Evolutionary conservation across 2,329 filamentous ascomycete genomes (phyloP).

Genomic region (Aspergillus versicolor): DNA sequence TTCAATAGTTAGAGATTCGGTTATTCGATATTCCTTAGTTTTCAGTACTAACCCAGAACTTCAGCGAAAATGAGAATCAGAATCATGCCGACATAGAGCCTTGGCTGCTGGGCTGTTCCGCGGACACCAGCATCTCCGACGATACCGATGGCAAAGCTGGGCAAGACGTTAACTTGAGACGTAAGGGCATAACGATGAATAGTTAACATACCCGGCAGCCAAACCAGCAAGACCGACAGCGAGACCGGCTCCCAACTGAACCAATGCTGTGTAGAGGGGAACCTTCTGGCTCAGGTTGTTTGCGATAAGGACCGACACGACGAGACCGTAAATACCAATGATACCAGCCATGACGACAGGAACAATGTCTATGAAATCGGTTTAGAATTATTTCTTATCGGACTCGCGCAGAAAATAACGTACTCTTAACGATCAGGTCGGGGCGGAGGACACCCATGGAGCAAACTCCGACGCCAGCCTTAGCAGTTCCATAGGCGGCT

Average conservation of each 20-base stretch:
- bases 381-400: slow-evolving; percentile 7
- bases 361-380: slow-evolving; percentile 73
- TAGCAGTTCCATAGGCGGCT: slow-evolving; percentile 97
- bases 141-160: slow-evolving; percentile 78
- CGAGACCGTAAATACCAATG: slow-evolving; percentile 96
- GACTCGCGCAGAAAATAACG: slow-evolving; percentile 38
- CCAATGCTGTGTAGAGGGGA: slow-evolving; percentile 77
- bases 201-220: slow-evolving; percentile 60
- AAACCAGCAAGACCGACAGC: slow-evolving; percentile 79
- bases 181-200: too few species aligned
- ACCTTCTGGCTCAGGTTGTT: slow-evolving; percentile 71
- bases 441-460: slow-evolving; percentile 97
- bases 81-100: slow-evolving; percentile 94
- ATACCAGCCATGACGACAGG: slow-evolving; percentile 99
- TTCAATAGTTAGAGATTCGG: neutral
- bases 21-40: neutral
- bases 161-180: neutral
- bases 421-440: slow-evolving; percentile 99
- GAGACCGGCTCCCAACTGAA: slow-evolving; percentile 81
- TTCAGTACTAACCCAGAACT: slow-evolving; percentile 77
- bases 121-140: slow-evolving; percentile 61
- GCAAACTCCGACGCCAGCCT: slow-evolving; percentile 97
- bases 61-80: slow-evolving; percentile 99
- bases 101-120: slow-evolving; percentile 52
- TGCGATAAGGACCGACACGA: slow-evolving; percentile 84